Conservation (phyloP, 176 grass and related monocot genomes). For the Themeda triandra region DNA sequence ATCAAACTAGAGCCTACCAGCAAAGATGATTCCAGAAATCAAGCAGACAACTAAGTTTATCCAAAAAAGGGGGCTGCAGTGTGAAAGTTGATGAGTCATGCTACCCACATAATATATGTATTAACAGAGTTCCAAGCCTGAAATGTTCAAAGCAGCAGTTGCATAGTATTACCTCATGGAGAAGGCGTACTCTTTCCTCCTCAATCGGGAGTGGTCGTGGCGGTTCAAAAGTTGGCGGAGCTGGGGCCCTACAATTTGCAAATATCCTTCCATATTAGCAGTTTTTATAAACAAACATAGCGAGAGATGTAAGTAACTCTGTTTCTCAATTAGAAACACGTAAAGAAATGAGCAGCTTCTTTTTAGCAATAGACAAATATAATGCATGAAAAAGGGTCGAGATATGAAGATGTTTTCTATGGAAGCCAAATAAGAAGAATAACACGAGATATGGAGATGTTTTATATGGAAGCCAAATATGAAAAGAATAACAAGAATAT, state of each 20-base stretch:
- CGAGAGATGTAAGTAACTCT: neutral
- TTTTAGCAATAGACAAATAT: neutral
- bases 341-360: neutral
- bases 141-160: neutral
- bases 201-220: constrained; percentile 82
- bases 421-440: no score
- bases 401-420: no score
- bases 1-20: neutral
- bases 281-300: neutral
- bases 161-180: constrained; percentile 70
- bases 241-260: constrained; percentile 60
- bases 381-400: neutral
- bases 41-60: constrained; percentile 1
- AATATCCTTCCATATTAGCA: constrained; percentile 5
- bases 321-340: neutral
- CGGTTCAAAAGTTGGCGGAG: constrained; percentile 75
- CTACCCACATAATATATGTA: neutral
- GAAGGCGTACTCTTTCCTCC: constrained; percentile 82
- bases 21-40: neutral
- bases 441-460: no score
- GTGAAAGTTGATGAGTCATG: neutral
- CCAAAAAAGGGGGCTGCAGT: neutral
- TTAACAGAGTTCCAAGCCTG: neutral
- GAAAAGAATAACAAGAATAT: no score
- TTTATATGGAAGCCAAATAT: no score